Conservation (phyloP, 176 grass and related monocot species). For the Paspalum notatum region DNA sequence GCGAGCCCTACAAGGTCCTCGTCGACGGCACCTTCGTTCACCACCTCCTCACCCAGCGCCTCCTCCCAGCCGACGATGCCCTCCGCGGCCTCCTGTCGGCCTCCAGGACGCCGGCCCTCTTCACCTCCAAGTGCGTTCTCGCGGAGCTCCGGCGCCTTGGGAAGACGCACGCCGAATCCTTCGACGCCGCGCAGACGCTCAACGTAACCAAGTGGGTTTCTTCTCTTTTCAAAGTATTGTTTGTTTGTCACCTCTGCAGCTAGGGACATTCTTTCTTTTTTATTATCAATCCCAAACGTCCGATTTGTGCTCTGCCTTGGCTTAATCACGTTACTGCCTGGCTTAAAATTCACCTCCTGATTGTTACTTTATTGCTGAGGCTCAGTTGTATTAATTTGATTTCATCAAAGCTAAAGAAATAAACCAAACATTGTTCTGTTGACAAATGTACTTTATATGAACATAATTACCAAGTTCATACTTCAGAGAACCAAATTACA, state of each 20-base stretch:
- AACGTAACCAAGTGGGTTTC: slow-evolving; percentile 49
- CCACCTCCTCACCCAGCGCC: slow-evolving; percentile 65
- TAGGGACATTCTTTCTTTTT: not conserved
- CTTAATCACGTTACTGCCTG: not conserved
- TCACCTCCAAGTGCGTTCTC: slow-evolving; percentile 78
- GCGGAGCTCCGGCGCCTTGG: slow-evolving; percentile 70
- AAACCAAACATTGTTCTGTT: not conserved
- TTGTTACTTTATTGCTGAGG: not conserved
- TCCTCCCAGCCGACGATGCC: slow-evolving; percentile 59
- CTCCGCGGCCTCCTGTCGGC: slow-evolving; percentile 65
- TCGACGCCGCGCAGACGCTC: slow-evolving; percentile 63
- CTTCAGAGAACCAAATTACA: not conserved
- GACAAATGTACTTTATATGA: not conserved
- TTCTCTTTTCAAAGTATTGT: not conserved
- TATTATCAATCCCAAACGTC: not conserved
- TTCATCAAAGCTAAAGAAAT: not conserved
- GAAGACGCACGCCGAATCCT: slow-evolving; percentile 50
- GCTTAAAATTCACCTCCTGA: not conserved
- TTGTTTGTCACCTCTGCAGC: not conserved
- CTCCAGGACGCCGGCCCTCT: slow-evolving; percentile 56
- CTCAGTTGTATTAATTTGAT: not conserved
- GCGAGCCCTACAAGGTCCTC: slow-evolving; percentile 80
- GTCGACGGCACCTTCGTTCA: slow-evolving; percentile 77
- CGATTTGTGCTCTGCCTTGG: not conserved
- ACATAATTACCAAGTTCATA: not conserved